A percentile compares a stretch with the other conserved stretches of the same genome.
These are phyloP conservation scores for Lentinula sp. DNA, from an alignment of 768 basidiomycete species.

Conservation along the genomic window DNA sequence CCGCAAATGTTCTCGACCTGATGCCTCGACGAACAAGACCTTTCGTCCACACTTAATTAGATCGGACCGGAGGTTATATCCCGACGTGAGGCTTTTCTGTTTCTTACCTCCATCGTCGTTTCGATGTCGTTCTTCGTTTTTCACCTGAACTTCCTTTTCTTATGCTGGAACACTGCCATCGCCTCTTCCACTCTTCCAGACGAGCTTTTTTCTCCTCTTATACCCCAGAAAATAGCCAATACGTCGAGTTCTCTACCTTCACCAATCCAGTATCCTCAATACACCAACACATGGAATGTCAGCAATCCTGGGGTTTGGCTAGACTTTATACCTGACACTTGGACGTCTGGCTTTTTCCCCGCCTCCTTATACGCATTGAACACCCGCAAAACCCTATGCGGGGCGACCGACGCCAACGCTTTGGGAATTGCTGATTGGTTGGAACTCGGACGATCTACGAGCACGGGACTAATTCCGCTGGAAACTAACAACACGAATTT, in stretches of 20 bases:
- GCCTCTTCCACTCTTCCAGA: not conserved
- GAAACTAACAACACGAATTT: constrained; percentile 36
- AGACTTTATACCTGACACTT: constrained; percentile 48
- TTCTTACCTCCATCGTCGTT: not conserved
- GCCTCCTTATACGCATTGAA: constrained; percentile 54
- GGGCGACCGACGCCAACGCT: constrained; percentile 27
- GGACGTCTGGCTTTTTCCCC: constrained; percentile 70
- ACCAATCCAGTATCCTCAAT: constrained; percentile 54
- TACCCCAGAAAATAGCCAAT: constrained; percentile 54
- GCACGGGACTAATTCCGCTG: constrained; percentile 44
- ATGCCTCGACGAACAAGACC: not conserved
- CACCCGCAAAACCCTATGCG: constrained; percentile 44
- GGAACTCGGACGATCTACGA: constrained; percentile 42
- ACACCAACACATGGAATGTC: constrained; percentile 35
- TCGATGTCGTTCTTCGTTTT: not conserved
- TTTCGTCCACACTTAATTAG: not conserved
- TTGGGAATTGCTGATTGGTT: constrained; percentile 51
- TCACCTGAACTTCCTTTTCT: not conserved
- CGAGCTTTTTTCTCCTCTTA: constrained; percentile 50
- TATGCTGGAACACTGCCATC: not conserved
- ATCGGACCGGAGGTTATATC: not conserved
- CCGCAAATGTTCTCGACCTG: not conserved
- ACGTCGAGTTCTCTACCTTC: constrained; percentile 39
- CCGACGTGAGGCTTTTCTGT: not conserved
- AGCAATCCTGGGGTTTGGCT: constrained; percentile 41